Conservation (phyloP, 2,329 filamentous ascomycete species). For the Fusarium equiseti region DNA sequence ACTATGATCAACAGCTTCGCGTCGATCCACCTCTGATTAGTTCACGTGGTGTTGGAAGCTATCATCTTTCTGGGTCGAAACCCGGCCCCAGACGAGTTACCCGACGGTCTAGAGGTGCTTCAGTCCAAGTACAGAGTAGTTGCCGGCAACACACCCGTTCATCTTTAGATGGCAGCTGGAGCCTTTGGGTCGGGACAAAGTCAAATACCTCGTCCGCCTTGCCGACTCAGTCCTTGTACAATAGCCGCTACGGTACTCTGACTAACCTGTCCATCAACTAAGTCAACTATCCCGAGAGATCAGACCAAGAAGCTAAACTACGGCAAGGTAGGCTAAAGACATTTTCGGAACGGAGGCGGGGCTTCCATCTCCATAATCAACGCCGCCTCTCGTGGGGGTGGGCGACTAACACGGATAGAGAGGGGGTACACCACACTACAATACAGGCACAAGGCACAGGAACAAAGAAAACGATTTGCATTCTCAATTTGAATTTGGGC, state of each 20-base stretch:
- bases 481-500: conserved; percentile 15
- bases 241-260: neutral
- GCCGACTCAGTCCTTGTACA: conserved; percentile 22
- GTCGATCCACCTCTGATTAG: conserved; percentile 20
- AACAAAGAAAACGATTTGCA: conserved; percentile 23
- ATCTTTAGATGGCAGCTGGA: conserved; percentile 8
- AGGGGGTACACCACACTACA: conserved; percentile 7
- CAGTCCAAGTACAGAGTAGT: conserved; percentile 5
- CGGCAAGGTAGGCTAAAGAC: conserved; percentile 5
- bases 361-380: conserved; percentile 30
- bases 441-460: conserved; percentile 28
- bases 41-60: conserved; percentile 27
- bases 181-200: conserved; percentile 24
- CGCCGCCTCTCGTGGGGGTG: conserved; percentile 29
- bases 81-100: conserved; percentile 16
- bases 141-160: conserved; percentile 17
- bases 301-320: conserved; percentile 14
- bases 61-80: conserved; percentile 12
- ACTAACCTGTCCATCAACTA: conserved; percentile 5
- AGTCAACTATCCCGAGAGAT: conserved; percentile 14
- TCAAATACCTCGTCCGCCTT: conserved; percentile 40
- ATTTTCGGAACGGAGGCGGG: conserved; percentile 28
- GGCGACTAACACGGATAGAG: conserved; percentile 17
- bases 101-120: conserved; percentile 11
- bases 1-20: conserved; percentile 10